These are phyloP conservation scores for Boletus rufocinnamomeus DNA, from an alignment of 768 basidiomycete genomes.

Conservation along the genomic window DNA sequence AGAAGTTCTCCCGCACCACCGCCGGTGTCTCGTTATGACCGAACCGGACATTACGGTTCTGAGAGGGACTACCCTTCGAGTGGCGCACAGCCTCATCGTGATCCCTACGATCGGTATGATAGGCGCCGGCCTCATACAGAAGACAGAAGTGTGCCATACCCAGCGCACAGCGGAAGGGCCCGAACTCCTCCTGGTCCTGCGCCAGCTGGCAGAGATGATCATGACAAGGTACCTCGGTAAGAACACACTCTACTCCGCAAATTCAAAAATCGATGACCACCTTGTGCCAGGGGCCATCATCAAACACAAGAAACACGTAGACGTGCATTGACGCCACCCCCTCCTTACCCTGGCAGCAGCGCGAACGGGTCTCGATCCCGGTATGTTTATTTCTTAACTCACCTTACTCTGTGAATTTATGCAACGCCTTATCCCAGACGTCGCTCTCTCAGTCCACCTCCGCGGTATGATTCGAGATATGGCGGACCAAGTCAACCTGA, in stretches of 20 bases:
- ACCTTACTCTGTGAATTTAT: background rate
- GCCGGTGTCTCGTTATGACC: slow-evolving; percentile 55
- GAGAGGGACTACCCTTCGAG: slow-evolving; percentile 51
- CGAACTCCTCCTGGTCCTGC: slow-evolving; percentile 57
- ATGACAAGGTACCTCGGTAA: slow-evolving; percentile 63
- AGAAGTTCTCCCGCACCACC: slow-evolving; percentile 51
- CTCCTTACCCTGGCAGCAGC: slow-evolving; percentile 50
- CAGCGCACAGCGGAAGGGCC: slow-evolving; percentile 50
- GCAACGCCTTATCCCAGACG: slow-evolving; percentile 43
- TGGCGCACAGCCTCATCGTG: slow-evolving; percentile 41
- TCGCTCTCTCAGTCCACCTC: slow-evolving; percentile 69
- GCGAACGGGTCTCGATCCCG: slow-evolving; percentile 44
- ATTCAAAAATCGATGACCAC: background rate
- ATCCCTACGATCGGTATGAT: slow-evolving; percentile 64
- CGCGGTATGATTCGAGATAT: slow-evolving; percentile 55
- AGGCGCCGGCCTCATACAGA: slow-evolving; percentile 46
- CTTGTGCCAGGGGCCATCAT: slow-evolving; percentile 14
- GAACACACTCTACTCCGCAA: slow-evolving; percentile 4
- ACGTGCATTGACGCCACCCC: slow-evolving; percentile 52
- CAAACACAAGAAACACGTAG: slow-evolving; percentile 43
- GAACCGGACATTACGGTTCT: slow-evolving; percentile 37
- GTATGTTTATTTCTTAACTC: slow-evolving; percentile 28
- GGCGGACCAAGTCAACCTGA: slow-evolving; percentile 42
- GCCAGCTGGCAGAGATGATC: slow-evolving; percentile 62
- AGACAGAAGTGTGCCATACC: slow-evolving; percentile 44